Evolutionary conservation across 2,329 filamentous ascomycete genomes (phyloP).

Genomic region (Fusarium transvaalense): DNA sequence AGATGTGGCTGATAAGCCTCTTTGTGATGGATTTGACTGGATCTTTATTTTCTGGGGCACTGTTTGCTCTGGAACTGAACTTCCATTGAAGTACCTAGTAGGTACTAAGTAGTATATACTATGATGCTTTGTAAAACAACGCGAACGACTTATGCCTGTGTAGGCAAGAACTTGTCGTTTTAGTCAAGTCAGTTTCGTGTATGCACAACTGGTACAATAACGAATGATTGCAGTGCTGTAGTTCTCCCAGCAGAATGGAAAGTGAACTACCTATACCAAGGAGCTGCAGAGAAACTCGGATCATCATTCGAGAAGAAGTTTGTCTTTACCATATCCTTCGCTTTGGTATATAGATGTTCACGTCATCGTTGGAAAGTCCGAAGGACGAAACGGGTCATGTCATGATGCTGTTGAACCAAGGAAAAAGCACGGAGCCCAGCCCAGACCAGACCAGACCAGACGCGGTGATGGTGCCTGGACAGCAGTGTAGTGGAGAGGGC

Average conservation of each 20-base stretch:
- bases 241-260: background rate
- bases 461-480: constrained; percentile 1
- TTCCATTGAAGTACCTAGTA: background rate
- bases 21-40: background rate
- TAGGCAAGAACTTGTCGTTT: background rate
- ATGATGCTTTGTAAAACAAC: background rate
- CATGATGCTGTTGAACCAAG: constrained; percentile 12
- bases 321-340: background rate
- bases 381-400: background rate
- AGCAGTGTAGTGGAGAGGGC: constrained; percentile 14
- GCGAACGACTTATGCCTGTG: background rate
- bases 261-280: background rate
- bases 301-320: background rate
- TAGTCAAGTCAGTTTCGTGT: background rate
- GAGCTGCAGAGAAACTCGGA: background rate
- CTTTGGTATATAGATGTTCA: constrained; percentile 4
- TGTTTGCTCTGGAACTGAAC: background rate
- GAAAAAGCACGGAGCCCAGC: constrained; percentile 17
- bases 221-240: background rate
- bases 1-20: constrained; percentile 25
- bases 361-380: background rate
- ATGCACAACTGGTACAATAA: background rate
- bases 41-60: background rate
- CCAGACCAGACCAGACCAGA: constrained; percentile 12
- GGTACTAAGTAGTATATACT: too few species aligned